Evolutionary conservation across 163 green algal species (phyloP), one percentile per base, ranked within the genome.

Genomic region (Prototheca wickerhamii): DNA sequence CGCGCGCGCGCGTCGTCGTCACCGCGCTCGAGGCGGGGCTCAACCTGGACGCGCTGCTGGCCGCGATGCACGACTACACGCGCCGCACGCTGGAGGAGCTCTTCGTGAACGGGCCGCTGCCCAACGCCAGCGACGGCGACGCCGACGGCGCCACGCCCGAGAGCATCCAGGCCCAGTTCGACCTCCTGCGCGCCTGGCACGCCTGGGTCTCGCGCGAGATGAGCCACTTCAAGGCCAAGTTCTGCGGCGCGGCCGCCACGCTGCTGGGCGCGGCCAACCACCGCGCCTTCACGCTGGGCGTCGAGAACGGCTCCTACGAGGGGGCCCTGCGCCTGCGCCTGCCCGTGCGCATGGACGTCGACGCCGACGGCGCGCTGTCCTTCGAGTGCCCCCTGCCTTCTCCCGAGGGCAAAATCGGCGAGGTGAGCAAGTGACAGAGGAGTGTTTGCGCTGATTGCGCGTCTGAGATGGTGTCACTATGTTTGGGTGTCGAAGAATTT

Each of bases 141-240:
- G 46, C 12, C 12, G 46, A 54, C 46, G 46, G 46, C 46, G 46
- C 46, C 12, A 54, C 46, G 40, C 33, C 21, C 3, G 55, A 70
- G 32, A 63, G 71, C 10, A 65, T 93, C 56, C 70, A 84, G 23
- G 76, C 77, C 51, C 82, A 93, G 78, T 68, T 89, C 49, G 76
- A 89, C 57, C 60, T 79, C 57, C 67, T 93, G 60, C 64, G 80
- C 28, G 70, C 84, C 58, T 91, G 82, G 77, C 75, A 93, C 44
- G 68, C 59, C 43, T 81, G 64, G 21, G 50, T 81, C 68, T 37
- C 70, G 3, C 59, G 64, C 29, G 61, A 73, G 53, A 71, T 92
- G 35, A 49, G 58, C 3, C 43, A 67, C 32, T 91, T 92, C 72
- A 85, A 86, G 73, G 61, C 44, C 51, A 79, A 81, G 57, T 91